These are phyloP conservation scores for Colletotrichum musicola DNA, from an alignment of 2,329 filamentous ascomycete genomes.

Conservation along the genomic window DNA sequence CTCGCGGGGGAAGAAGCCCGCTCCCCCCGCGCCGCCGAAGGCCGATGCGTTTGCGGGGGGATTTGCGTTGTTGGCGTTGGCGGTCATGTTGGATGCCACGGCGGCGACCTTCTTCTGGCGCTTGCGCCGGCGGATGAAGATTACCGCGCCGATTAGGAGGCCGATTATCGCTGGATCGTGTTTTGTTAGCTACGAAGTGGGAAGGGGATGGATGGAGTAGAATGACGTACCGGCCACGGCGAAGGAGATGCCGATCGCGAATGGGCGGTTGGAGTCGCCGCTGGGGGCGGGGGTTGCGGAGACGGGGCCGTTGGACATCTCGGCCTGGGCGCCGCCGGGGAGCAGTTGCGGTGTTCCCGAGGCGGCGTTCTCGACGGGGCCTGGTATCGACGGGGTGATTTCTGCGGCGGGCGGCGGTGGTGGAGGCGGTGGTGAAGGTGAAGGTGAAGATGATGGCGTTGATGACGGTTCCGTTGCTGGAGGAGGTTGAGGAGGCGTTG, in stretches of 20 bases:
- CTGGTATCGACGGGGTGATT: neutral
- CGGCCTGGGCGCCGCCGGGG: slow-evolving; percentile 13
- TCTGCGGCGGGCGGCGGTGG: slow-evolving; percentile 12
- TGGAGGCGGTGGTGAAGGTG: neutral
- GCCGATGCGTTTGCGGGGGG: neutral
- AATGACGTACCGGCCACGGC: slow-evolving; percentile 13
- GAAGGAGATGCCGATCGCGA: slow-evolving; percentile 31
- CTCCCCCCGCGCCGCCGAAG: neutral
- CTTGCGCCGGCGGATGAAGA: slow-evolving; percentile 23
- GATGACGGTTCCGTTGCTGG: neutral
- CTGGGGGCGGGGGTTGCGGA: slow-evolving; percentile 4
- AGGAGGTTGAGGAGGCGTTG: neutral
- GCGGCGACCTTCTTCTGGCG: slow-evolving; percentile 31
- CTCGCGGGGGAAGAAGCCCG: slow-evolving; percentile 5
- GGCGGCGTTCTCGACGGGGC: slow-evolving; percentile 21
- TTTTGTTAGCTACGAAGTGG: neutral
- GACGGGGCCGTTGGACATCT: slow-evolving; percentile 1
- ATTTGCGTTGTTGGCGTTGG: slow-evolving; percentile 11
- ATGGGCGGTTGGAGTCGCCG: neutral
- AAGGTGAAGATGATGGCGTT: neutral
- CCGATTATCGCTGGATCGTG: neutral
- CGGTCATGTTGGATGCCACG: slow-evolving; percentile 24
- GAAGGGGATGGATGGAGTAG: fast-evolving
- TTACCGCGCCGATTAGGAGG: slow-evolving; percentile 21
- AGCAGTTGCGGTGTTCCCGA: slow-evolving; percentile 18